Percentiles rank a stretch among this genome's conserved stretches.
These are phyloP conservation scores for Globisporangium cylindrosporum DNA, from an alignment of 352 stramenopile genomes.

Conservation along the genomic window DNA sequence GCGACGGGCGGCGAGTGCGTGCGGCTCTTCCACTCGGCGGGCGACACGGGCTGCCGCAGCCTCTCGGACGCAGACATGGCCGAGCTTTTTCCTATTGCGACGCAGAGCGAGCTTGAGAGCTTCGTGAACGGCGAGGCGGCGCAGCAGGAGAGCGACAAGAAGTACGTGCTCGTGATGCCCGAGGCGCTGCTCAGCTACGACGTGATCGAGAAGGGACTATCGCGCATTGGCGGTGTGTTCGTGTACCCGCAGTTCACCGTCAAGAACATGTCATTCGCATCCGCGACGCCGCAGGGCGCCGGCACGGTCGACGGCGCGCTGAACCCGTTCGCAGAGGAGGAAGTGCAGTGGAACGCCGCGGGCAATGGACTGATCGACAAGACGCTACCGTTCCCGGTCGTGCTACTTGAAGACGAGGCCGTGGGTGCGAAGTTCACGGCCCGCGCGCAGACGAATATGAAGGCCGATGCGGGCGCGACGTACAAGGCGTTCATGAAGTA, in stretches of 20 bases:
- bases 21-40: constrained; percentile 70
- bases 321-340: constrained; percentile 62
- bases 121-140: constrained; percentile 35
- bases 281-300: constrained; percentile 52
- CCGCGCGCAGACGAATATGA: constrained; percentile 57
- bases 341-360: constrained; percentile 64
- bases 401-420: constrained; percentile 49
- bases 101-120: constrained; percentile 32
- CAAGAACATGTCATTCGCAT: constrained; percentile 52
- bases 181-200: constrained; percentile 53
- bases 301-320: constrained; percentile 54
- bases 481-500: constrained; percentile 84
- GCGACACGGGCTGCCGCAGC: constrained; percentile 64
- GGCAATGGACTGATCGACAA: constrained; percentile 45
- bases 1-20: constrained; percentile 68
- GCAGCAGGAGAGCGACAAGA: constrained; percentile 24
- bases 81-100: constrained; percentile 46
- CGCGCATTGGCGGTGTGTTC: constrained; percentile 57
- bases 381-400: constrained; percentile 58
- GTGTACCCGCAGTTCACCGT: constrained; percentile 36
- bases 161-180: constrained; percentile 66
- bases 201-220: constrained; percentile 22
- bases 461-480: constrained; percentile 38
- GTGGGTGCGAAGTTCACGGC: constrained; percentile 41
- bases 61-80: constrained; percentile 53